These are phyloP conservation scores for Sechiopsis laciniata DNA, from an alignment of 306 rosid species.

Conservation along the genomic window DNA sequence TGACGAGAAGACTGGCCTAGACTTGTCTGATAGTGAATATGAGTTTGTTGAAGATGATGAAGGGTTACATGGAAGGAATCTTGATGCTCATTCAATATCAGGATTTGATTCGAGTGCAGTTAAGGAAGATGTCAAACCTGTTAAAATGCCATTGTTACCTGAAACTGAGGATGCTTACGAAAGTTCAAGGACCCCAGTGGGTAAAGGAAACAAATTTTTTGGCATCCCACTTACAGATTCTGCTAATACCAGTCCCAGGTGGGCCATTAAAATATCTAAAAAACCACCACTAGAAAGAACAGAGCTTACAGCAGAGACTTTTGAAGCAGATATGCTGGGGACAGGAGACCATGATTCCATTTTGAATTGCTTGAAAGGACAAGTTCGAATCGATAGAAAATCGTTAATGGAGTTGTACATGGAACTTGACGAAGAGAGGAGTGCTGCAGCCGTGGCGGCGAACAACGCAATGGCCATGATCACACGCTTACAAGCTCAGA, in stretches of 20 bases:
- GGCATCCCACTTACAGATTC: slow-evolving; percentile 69
- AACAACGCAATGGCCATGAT: slow-evolving; percentile 99
- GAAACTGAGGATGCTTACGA: slow-evolving; percentile 44
- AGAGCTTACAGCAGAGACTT: slow-evolving; percentile 40
- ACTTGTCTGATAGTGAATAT: slow-evolving; percentile 32
- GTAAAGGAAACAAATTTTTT: slow-evolving; percentile 57
- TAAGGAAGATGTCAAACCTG: slow-evolving; percentile 45
- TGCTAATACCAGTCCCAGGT: slow-evolving; percentile 56
- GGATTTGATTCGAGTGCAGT: slow-evolving; percentile 30
- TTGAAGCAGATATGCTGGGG: slow-evolving; percentile 31
- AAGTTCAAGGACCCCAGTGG: slow-evolving; percentile 46
- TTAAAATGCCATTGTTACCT: slow-evolving; percentile 37
- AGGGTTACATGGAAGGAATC: slow-evolving; percentile 22
- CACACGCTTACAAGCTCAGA: slow-evolving; percentile 81
- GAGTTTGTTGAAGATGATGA: slow-evolving; percentile 37
- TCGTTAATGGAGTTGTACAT: slow-evolving; percentile 74
- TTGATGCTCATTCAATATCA: not conserved
- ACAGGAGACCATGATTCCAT: slow-evolving; percentile 45
- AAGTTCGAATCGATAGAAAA: slow-evolving; percentile 70
- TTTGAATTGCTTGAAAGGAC: slow-evolving; percentile 46
- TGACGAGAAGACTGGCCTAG: slow-evolving; percentile 32
- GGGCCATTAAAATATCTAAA: slow-evolving; percentile 39
- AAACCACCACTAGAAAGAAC: slow-evolving; percentile 29
- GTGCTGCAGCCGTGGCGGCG: slow-evolving; percentile 87
- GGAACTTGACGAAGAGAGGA: slow-evolving; percentile 96